phyloP scores from a whole-genome alignment of 1,139 yeast species.

The Geotrichum aggregatum region DNA sequence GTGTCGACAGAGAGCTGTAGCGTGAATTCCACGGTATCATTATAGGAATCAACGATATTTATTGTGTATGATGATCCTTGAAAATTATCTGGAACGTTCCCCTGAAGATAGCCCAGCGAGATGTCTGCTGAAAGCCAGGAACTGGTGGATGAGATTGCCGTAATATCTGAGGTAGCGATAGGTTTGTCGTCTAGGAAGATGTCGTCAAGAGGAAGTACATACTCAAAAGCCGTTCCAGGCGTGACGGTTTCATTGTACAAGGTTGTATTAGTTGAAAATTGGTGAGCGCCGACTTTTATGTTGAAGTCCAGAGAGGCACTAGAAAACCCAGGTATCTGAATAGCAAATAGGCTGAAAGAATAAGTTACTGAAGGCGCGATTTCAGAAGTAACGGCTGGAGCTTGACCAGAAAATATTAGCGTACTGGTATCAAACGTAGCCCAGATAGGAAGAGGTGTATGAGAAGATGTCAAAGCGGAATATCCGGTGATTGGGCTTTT shows the following conservation, averaged over 20 bases:
- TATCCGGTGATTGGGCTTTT: conserved; percentile 54
- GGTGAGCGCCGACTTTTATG: conserved; percentile 83
- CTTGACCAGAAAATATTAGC: conserved; percentile 76
- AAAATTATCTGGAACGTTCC: conserved; percentile 53
- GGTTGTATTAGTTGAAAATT: conserved; percentile 58
- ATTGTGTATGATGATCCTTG: conserved; percentile 45
- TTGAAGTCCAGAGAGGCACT: conserved; percentile 68
- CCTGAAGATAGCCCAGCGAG: conserved; percentile 40
- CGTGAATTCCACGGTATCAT: conserved; percentile 61
- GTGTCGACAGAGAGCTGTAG: conserved; percentile 38
- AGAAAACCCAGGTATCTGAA: conserved; percentile 72
- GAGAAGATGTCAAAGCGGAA: conserved; percentile 75
- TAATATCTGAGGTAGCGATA: conserved; percentile 51
- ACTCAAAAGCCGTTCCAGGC: conserved; percentile 50
- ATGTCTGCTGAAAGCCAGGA: conserved; percentile 54
- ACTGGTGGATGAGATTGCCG: conserved; percentile 49
- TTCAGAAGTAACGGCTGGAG: conserved; percentile 78
- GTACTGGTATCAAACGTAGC: conserved; percentile 52
- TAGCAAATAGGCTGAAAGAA: conserved; percentile 69
- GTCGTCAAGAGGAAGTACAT: conserved; percentile 56
- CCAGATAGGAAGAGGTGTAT: conserved; percentile 92
- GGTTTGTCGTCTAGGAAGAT: conserved; percentile 57
- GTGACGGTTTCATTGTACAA: conserved; percentile 56
- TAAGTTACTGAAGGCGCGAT: conserved; percentile 82
- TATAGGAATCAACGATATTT: conserved; percentile 56